A percentile compares a stretch with the other conserved stretches of the same genome.
Evolutionary conservation across 208 protist species (phyloP).

Genomic region (Leishmania arabica): DNA sequence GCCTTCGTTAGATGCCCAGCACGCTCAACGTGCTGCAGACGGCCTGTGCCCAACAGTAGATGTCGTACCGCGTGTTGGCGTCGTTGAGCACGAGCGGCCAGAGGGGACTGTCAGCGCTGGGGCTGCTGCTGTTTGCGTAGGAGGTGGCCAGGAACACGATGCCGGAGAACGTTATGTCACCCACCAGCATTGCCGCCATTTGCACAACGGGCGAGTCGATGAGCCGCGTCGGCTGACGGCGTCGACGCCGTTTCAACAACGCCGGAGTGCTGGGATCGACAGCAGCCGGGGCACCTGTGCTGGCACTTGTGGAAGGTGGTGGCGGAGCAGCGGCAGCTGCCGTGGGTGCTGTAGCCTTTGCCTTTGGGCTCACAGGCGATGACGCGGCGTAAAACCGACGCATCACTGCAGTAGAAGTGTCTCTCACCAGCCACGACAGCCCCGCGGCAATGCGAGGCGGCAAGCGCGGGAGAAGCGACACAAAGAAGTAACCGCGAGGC

Average conservation of each 20-base stretch:
- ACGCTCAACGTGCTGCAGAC: slow-evolving; percentile 6
- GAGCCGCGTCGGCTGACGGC: background rate
- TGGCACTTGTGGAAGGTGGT: too few relatives aligned
- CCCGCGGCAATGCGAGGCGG: slow-evolving; percentile 10
- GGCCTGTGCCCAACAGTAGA: slow-evolving; percentile 26
- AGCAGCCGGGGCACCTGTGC: background rate
- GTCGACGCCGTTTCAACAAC: background rate
- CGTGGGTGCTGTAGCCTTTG: background rate
- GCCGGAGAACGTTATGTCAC: slow-evolving; percentile 18
- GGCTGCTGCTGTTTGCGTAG: background rate
- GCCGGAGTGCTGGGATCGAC: background rate
- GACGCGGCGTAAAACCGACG: slow-evolving; percentile 14
- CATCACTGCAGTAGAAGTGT: slow-evolving; percentile 6
- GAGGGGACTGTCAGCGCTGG: background rate
- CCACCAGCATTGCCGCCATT: background rate
- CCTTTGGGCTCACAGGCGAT: background rate
- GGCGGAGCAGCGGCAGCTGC: background rate
- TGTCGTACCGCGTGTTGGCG: slow-evolving; percentile 17
- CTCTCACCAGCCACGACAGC: background rate
- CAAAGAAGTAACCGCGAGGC: slow-evolving; percentile 30
- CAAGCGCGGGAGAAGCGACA: slow-evolving; percentile 25
- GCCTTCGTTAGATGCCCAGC: background rate
- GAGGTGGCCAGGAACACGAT: slow-evolving; percentile 17
- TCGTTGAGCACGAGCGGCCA: slow-evolving; percentile 17
- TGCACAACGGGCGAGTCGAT: slow-evolving; percentile 3